These are phyloP conservation scores for Eleusine coracana DNA, from an alignment of 176 grass and related monocot genomes.

Conservation along the genomic window DNA sequence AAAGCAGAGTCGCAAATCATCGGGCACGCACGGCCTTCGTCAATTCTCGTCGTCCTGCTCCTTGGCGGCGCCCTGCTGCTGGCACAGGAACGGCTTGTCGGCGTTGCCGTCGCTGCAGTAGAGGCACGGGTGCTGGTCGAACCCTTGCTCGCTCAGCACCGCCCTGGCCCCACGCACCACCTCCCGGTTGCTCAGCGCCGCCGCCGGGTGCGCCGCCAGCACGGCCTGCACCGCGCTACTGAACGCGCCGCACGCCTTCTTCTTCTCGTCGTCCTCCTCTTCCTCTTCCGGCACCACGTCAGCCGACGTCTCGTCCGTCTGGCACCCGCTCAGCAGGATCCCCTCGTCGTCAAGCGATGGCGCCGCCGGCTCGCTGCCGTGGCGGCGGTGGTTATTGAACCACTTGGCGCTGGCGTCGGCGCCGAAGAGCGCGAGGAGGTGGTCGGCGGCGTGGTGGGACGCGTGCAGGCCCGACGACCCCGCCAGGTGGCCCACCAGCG, in stretches of 20 bases:
- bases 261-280: conserved; percentile 21
- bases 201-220: conserved; percentile 43
- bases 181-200: conserved; percentile 60
- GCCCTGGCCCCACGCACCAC: conserved; percentile 52
- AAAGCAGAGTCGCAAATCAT: background rate
- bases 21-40: too few relatives aligned
- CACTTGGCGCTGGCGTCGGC: conserved; percentile 68
- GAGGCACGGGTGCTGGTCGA: conserved; percentile 72
- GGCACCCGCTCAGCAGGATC: conserved; percentile 84
- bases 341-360: conserved; percentile 36
- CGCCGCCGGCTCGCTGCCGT: too few relatives aligned
- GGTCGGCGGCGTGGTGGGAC: conserved; percentile 61
- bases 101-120: conserved; percentile 78
- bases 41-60: too few relatives aligned
- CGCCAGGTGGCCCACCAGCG: conserved; percentile 52
- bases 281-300: conserved; percentile 42
- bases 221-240: conserved; percentile 58
- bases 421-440: conserved; percentile 69
- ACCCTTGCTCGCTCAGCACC: conserved; percentile 36
- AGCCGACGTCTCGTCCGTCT: conserved; percentile 68
- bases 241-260: conserved; percentile 69
- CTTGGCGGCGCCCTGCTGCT: too few relatives aligned
- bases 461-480: conserved; percentile 50
- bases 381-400: background rate
- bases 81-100: conserved; percentile 48